Conservation (phyloP, 306 rosid genomes). For the Casuarina cunninghamiana region DNA sequence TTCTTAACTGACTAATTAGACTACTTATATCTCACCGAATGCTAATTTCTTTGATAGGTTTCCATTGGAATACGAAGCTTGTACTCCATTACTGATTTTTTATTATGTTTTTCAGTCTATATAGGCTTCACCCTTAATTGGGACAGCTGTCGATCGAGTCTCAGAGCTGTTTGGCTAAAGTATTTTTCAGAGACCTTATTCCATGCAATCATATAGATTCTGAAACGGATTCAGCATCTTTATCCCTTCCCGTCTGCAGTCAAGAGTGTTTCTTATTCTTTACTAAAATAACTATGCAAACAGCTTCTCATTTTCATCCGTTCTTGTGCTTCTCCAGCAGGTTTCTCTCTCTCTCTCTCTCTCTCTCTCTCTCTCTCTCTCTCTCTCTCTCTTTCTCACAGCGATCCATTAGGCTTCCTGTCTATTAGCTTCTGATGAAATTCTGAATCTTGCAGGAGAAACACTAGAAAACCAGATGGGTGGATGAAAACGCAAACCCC, state of each 20-base stretch:
- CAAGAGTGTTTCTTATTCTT: slow-evolving; percentile 21
- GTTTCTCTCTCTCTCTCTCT: slow-evolving; percentile 22
- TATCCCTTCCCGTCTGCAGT: neutral
- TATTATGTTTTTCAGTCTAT: neutral
- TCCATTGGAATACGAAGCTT: neutral
- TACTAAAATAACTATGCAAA: slow-evolving; percentile 42
- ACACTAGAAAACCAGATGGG: slow-evolving; percentile 28
- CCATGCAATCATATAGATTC: slow-evolving; percentile 5
- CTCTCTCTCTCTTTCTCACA: neutral
- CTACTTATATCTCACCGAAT: neutral
- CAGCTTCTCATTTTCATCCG: slow-evolving; percentile 35
- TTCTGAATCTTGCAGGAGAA: slow-evolving; percentile 46
- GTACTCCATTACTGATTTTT: neutral
- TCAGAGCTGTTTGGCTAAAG: neutral
- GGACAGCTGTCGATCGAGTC: neutral
- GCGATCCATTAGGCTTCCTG: slow-evolving; percentile 10
- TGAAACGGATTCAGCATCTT: slow-evolving; percentile 19
- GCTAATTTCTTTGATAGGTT: neutral
- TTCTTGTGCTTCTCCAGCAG: slow-evolving; percentile 44
- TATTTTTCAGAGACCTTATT: neutral
- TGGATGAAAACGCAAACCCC: slow-evolving; percentile 35
- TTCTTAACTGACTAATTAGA: neutral
- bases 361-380: neutral
- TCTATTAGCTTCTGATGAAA: slow-evolving; percentile 19
- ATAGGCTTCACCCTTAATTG: neutral